A percentile compares a stretch with the other conserved stretches of the same genome.
phyloP scores from a whole-genome alignment of 495 filamentous ascomycete genomes.

The Xylaria cubensis region DNA sequence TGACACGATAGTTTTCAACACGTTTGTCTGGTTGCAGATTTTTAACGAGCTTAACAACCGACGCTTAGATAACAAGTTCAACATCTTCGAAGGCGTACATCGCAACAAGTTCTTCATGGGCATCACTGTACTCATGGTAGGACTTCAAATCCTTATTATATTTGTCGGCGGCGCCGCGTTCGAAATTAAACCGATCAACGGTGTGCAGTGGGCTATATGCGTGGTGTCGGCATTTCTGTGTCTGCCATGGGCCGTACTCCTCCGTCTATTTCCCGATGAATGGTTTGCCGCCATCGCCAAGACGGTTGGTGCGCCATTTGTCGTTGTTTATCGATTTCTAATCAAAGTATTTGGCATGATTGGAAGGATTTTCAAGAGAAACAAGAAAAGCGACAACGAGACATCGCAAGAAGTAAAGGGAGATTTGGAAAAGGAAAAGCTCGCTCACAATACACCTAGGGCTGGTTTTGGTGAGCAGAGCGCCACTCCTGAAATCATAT shows the following conservation, averaged over 20 bases:
- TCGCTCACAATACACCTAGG: neutral
- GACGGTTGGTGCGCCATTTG: slow-evolving; percentile 34
- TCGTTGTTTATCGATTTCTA: slow-evolving; percentile 32
- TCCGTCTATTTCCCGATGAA: slow-evolving; percentile 75
- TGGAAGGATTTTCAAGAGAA: slow-evolving; percentile 31
- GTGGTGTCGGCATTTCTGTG: slow-evolving; percentile 74
- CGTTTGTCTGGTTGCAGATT: slow-evolving; percentile 94
- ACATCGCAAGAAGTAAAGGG: neutral
- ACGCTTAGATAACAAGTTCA: slow-evolving; percentile 83
- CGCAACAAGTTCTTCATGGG: slow-evolving; percentile 82
- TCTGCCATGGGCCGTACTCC: slow-evolving; percentile 72
- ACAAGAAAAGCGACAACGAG: neutral
- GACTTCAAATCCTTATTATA: slow-evolving; percentile 79
- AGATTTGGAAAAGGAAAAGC: slow-evolving; percentile 22
- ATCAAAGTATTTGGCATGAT: slow-evolving; percentile 24
- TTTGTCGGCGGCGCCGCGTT: slow-evolving; percentile 79
- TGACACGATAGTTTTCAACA: slow-evolving; percentile 83
- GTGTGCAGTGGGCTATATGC: slow-evolving; percentile 76
- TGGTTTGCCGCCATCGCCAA: slow-evolving; percentile 36
- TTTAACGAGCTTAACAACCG: slow-evolving; percentile 82
- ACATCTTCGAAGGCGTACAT: slow-evolving; percentile 84
- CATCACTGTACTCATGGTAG: slow-evolving; percentile 84
- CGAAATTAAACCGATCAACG: slow-evolving; percentile 64
- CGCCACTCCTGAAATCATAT: slow-evolving; percentile 24
- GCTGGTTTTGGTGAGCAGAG: neutral